Evolutionary conservation across 805 yeast species (phyloP).

Genomic region (Candida taoyuanica): DNA sequence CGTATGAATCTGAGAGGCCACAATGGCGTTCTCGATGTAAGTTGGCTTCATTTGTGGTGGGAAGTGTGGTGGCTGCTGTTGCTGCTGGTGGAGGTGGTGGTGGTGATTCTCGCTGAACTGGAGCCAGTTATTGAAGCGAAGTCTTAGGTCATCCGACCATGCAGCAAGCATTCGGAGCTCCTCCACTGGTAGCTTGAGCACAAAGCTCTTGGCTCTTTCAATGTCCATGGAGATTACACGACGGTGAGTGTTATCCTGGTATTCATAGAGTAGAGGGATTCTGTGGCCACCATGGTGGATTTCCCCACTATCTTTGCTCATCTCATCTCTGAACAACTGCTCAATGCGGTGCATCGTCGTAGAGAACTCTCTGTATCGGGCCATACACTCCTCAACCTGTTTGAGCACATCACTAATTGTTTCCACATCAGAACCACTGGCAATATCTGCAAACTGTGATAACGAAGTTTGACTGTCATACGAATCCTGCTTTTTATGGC

Average conservation of each 20-base stretch:
- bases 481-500: conserved; percentile 17
- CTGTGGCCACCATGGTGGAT: background rate
- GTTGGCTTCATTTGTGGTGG: background rate
- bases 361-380: conserved; percentile 11
- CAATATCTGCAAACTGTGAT: conserved; percentile 26
- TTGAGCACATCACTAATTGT: conserved; percentile 4
- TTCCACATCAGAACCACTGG: too few relatives aligned
- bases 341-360: conserved; percentile 18
- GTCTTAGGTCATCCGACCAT: conserved; percentile 3
- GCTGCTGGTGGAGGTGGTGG: too few relatives aligned
- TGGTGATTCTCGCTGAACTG: background rate
- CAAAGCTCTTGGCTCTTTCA: conserved; percentile 6
- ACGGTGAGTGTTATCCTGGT: background rate
- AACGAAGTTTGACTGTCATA: conserved; percentile 24
- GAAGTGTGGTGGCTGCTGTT: background rate
- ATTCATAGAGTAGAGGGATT: conserved; percentile 2
- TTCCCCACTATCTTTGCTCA: conserved; percentile 4
- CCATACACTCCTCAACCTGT: conserved; percentile 12
- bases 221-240: conserved; percentile 1
- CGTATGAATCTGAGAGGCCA: background rate
- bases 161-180: background rate
- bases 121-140: conserved; percentile 1
- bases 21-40: background rate
- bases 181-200: conserved; percentile 1
- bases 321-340: conserved; percentile 14